Percentiles rank a stretch among this genome's conserved stretches.
These are phyloP conservation scores for Themeda triandra DNA, from an alignment of 176 grass and related monocot species.

Conservation along the genomic window DNA sequence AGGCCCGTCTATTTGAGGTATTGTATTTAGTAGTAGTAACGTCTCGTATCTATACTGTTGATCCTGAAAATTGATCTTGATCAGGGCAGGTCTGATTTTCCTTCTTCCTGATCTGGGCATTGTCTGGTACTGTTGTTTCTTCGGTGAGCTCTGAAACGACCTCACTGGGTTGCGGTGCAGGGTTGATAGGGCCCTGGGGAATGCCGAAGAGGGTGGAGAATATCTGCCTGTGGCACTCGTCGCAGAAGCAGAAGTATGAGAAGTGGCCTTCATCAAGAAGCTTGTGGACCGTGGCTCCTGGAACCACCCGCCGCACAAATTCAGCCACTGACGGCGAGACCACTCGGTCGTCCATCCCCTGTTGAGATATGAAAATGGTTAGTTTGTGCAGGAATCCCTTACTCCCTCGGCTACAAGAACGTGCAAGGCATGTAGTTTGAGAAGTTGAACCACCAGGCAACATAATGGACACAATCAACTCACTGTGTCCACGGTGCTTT, in stretches of 20 bases:
- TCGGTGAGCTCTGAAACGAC: slow-evolving; percentile 12
- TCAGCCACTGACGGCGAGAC: slow-evolving; percentile 71
- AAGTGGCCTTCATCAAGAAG: slow-evolving; percentile 84
- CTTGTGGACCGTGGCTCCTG: slow-evolving; percentile 77
- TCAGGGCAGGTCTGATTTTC: slow-evolving; percentile 35
- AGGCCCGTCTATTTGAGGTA: slow-evolving; percentile 17
- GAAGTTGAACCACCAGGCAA: not conserved
- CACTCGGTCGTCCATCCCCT: slow-evolving; percentile 93
- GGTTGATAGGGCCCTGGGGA: slow-evolving; percentile 64
- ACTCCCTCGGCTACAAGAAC: not conserved
- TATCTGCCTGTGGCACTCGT: slow-evolving; percentile 92
- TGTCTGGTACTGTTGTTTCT: slow-evolving; percentile 32
- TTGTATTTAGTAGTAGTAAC: slow-evolving; percentile 35
- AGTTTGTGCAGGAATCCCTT: not conserved
- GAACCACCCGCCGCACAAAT: slow-evolving; percentile 65
- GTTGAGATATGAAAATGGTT: slow-evolving; percentile 2
- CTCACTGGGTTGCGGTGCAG: slow-evolving; percentile 18
- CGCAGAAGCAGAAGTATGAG: slow-evolving; percentile 94
- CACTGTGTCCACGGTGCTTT: not conserved
- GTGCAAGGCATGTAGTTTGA: not conserved
- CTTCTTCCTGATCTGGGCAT: slow-evolving; percentile 46
- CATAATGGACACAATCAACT: not conserved
- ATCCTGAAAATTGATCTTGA: slow-evolving; percentile 9
- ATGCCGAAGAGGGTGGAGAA: slow-evolving; percentile 93
- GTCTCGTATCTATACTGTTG: slow-evolving; percentile 44